Percentiles rank a stretch among this genome's conserved stretches.
Evolutionary conservation across 768 basidiomycete species (phyloP).

Genomic region (Kwoniella sp.): DNA sequence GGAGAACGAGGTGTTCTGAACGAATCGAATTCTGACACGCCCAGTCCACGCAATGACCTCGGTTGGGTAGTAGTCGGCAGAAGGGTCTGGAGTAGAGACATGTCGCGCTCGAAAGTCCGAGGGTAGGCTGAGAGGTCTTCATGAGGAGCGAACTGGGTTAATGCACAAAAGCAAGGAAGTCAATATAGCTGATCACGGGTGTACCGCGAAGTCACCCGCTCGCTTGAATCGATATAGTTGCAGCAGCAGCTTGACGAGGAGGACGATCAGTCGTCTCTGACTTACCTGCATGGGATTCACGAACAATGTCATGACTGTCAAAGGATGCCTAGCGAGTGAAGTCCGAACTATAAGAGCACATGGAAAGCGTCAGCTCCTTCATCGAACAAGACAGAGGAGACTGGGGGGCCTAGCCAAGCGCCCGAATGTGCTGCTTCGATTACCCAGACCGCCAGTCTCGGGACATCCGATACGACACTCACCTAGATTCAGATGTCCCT

Average conservation of each 20-base stretch:
- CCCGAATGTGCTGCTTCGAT: no score
- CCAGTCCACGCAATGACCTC: conserved; percentile 35
- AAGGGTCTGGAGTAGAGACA: conserved; percentile 62
- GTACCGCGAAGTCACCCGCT: no score
- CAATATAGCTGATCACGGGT: no score
- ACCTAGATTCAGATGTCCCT: conserved; percentile 91
- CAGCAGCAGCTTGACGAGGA: no score
- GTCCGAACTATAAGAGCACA: conserved; percentile 63
- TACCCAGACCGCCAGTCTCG: no score
- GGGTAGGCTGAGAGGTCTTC: conserved; percentile 93
- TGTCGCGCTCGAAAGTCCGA: conserved; percentile 75
- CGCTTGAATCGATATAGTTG: no score
- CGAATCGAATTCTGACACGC: conserved; percentile 45
- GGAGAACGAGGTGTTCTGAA: conserved; percentile 58
- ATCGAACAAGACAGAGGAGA: no score
- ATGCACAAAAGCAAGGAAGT: no score
- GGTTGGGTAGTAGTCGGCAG: conserved; percentile 25
- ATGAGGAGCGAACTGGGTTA: conserved; percentile 73
- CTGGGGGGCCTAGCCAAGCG: no score
- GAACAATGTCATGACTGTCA: conserved; percentile 91
- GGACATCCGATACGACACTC: conserved; percentile 49
- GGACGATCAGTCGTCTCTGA: background rate
- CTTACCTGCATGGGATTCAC: conserved; percentile 86
- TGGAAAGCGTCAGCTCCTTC: no score
- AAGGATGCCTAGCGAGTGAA: conserved; percentile 75